These are phyloP conservation scores for Trichoderma sp. DNA, from an alignment of 2,329 filamentous ascomycete species.

Conservation along the genomic window DNA sequence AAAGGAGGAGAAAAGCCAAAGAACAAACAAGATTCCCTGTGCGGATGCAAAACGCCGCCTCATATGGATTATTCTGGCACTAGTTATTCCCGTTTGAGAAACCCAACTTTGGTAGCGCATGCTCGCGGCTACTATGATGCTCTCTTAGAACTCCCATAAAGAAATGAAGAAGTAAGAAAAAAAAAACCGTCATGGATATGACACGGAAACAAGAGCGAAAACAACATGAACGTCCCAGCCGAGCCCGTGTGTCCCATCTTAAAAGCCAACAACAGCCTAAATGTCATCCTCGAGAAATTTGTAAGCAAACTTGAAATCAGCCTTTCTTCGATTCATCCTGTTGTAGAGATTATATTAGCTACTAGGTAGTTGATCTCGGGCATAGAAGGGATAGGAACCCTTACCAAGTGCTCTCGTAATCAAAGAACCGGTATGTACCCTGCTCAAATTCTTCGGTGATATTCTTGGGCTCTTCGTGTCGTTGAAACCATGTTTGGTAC, in stretches of 20 bases:
- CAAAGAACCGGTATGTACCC: conserved; percentile 98
- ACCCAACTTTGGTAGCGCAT: conserved; percentile 17
- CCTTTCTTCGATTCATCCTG: conserved; percentile 99
- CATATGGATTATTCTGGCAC: conserved; percentile 15
- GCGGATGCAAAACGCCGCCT: background rate
- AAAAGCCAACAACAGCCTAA: conserved; percentile 30
- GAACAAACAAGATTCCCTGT: background rate
- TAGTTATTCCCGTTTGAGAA: conserved; percentile 15
- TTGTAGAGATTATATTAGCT: conserved; percentile 13
- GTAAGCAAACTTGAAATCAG: conserved; percentile 97
- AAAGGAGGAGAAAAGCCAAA: background rate
- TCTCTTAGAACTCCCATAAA: conserved; percentile 19
- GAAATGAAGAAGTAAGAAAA: background rate
- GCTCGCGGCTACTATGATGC: conserved; percentile 11
- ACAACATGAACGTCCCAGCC: background rate
- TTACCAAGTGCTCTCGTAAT: conserved; percentile 98
- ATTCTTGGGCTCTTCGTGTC: conserved; percentile 96
- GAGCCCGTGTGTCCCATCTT: conserved; percentile 6
- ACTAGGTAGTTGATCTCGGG: background rate
- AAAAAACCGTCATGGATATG: background rate
- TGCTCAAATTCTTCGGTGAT: conserved; percentile 99
- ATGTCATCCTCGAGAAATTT: conserved; percentile 96
- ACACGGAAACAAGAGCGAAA: conserved; percentile 13
- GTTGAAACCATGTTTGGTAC: conserved; percentile 99
- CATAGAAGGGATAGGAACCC: conserved; percentile 29